These are phyloP conservation scores for Chlorella sorokiniana DNA, from an alignment of 139 green algal species.

Conservation along the genomic window DNA sequence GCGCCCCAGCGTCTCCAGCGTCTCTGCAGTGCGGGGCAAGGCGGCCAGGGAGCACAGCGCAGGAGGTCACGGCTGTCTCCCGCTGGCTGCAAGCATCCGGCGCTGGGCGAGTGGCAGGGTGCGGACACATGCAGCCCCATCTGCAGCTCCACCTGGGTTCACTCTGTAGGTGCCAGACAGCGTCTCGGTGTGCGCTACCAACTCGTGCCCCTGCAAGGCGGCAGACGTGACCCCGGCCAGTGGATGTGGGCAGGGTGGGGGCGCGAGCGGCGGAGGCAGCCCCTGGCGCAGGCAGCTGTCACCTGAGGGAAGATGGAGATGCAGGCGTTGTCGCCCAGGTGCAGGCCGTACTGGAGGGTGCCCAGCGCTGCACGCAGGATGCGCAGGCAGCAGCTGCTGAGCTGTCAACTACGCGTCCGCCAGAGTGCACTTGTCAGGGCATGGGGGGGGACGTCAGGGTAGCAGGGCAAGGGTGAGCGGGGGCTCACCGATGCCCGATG, in stretches of 20 bases:
- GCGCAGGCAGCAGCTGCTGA: not conserved
- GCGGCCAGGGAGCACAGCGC: not conserved
- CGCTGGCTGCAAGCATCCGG: not conserved
- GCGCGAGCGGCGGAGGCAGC: not conserved
- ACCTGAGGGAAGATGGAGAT: slow-evolving; percentile 29
- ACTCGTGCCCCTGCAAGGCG: slow-evolving; percentile 22
- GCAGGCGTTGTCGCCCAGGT: slow-evolving; percentile 37
- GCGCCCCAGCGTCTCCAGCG: slow-evolving; percentile 56
- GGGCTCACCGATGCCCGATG: not conserved
- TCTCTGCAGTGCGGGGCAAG: slow-evolving; percentile 2
- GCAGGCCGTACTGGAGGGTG: slow-evolving; percentile 22
- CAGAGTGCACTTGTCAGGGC: not conserved
- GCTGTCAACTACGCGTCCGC: not conserved
- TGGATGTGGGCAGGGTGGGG: not conserved
- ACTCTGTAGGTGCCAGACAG: slow-evolving; percentile 57
- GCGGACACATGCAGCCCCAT: not conserved
- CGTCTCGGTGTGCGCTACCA: slow-evolving; percentile 68
- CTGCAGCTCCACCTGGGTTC: slow-evolving; percentile 27
- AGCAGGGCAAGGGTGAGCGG: not conserved
- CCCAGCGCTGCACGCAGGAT: slow-evolving; percentile 13
- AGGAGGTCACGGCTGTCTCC: not conserved
- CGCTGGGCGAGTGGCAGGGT: not conserved
- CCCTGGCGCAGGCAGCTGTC: not conserved
- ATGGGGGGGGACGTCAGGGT: not conserved
- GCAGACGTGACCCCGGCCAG: not conserved